Base-by-base conservation (phyloP, 306 rosid species). In the Hylodesmum podocarpum region DNA sequence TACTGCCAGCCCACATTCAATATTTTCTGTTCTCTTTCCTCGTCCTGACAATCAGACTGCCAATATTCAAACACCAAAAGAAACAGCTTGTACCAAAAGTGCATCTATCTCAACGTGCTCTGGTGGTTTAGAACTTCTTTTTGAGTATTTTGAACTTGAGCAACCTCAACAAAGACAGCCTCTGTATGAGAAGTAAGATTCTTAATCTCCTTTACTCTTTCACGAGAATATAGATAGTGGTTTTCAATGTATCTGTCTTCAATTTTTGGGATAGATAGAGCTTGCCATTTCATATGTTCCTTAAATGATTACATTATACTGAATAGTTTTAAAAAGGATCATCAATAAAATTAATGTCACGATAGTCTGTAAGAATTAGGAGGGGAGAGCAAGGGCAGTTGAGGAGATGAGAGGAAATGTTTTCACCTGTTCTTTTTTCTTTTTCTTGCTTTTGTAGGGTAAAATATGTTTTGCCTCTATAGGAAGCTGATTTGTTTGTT, bases 121-220 rank as follows among this genome's bases (percentile, higher is more conserved):
- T 64, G 46, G 83, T 75, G 98, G 86, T 65, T 71, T 50, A 25
- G 97, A 91, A 77, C 89, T 89, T 63, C 83, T 91, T 70, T 89
- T 88, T 76, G 98, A 93, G 85, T 93, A 88, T 91, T 93, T 93
- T 87, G 98, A 93, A 84, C 47, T 63, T 61, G 89, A 87, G 53
- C 97, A 77, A 77, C 97, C 98, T 64, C 98, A 89, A 76, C 89
- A 82, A 83, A 89, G 98, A 74, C 84, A 8, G 57, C 90, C 97
- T 36, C 84, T 93, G 53, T 86, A 85, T 78, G 89, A 89, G 59
- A 93, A 83, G 98, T 91, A 81, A 84, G 92, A 54, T 21, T 72
- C 66, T 66, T 40, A 31, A 28, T 70, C 80, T 28, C 46, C 58
- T 24, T 70, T 59, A 67, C 70, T 63, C 41, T 71, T 3, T 70